A percentile compares a stretch with the other conserved stretches of the same genome.
These are phyloP conservation scores for Dendrobium huoshanense DNA, from an alignment of 106 monocot genomes.

Conservation along the genomic window DNA sequence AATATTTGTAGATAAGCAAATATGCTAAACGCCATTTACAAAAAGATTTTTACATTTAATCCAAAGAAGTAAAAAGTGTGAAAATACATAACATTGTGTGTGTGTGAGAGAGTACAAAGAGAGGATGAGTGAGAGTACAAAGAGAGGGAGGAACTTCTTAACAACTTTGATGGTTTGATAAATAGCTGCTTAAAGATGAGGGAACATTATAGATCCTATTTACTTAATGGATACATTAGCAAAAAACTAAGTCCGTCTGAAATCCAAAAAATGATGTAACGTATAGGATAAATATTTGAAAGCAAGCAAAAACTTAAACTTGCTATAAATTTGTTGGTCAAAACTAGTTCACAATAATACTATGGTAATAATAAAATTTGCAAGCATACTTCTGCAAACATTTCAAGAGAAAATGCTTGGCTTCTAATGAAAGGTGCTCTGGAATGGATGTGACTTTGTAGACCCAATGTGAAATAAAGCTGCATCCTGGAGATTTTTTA, in stretches of 20 bases:
- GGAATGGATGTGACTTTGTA: conserved; percentile 98
- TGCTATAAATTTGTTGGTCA: not conserved
- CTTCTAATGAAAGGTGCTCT: conserved; percentile 83
- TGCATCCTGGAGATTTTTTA: conserved; percentile 57
- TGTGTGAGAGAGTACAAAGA: no score
- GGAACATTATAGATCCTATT: not conserved
- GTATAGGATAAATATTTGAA: not conserved
- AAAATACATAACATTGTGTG: no score
- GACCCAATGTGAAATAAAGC: conserved; percentile 85
- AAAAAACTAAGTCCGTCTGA: not conserved
- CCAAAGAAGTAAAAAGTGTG: no score
- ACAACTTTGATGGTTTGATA: no score
- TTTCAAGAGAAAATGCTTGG: conserved; percentile 94
- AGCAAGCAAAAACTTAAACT: not conserved
- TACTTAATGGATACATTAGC: no score
- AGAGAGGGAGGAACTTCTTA: no score
- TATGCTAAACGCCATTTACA: no score
- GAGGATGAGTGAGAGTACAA: no score
- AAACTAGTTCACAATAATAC: not conserved
- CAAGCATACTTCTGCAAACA: conserved; percentile 81
- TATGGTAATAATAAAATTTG: not conserved
- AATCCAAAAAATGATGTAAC: not conserved
- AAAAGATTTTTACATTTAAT: no score
- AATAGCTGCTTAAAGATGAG: no score
- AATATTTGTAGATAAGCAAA: no score